Evolutionary conservation across 371 early-diverging fungal genomes (phyloP).

Genomic region (Mycotypha africana): DNA sequence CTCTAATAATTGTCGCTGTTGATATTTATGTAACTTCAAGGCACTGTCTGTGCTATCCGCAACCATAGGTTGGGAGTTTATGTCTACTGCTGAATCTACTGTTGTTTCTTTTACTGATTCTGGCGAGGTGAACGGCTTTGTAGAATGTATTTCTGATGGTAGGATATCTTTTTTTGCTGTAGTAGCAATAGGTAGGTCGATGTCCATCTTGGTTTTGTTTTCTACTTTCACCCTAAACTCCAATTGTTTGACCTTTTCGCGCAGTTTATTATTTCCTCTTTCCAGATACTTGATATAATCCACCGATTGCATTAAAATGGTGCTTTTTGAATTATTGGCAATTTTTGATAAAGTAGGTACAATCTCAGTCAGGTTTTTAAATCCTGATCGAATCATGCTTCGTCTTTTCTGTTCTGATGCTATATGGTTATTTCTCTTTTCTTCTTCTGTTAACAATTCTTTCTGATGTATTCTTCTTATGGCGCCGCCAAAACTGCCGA

Average conservation of each 20-base stretch:
- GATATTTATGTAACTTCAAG: constrained; percentile 35
- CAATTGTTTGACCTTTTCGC: constrained; percentile 49
- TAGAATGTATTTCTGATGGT: too few relatives aligned
- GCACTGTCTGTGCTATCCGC: constrained; percentile 14
- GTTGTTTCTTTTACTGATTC: too few relatives aligned
- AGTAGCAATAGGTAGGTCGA: too few relatives aligned
- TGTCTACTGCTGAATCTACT: too few relatives aligned
- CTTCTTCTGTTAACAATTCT: constrained; percentile 77
- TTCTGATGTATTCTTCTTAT: constrained; percentile 32
- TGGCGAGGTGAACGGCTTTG: too few relatives aligned
- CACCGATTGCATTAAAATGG: constrained; percentile 48
- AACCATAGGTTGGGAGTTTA: neutral
- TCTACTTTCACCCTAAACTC: constrained; percentile 43
- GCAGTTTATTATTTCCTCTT: constrained; percentile 44
- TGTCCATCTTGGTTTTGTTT: constrained; percentile 4
- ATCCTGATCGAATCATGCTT: constrained; percentile 75
- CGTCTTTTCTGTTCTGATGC: constrained; percentile 85
- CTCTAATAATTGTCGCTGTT: constrained; percentile 32
- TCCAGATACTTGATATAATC: constrained; percentile 41
- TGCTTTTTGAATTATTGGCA: constrained; percentile 45
- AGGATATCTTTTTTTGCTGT: too few relatives aligned
- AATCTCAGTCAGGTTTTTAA: constrained; percentile 71
- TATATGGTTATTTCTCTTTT: constrained; percentile 85
- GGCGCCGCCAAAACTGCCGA: constrained; percentile 8
- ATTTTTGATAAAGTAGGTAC: constrained; percentile 69